phyloP scores from a whole-genome alignment of 2,329 filamentous ascomycete species.

The Rhinocladiella similis region DNA sequence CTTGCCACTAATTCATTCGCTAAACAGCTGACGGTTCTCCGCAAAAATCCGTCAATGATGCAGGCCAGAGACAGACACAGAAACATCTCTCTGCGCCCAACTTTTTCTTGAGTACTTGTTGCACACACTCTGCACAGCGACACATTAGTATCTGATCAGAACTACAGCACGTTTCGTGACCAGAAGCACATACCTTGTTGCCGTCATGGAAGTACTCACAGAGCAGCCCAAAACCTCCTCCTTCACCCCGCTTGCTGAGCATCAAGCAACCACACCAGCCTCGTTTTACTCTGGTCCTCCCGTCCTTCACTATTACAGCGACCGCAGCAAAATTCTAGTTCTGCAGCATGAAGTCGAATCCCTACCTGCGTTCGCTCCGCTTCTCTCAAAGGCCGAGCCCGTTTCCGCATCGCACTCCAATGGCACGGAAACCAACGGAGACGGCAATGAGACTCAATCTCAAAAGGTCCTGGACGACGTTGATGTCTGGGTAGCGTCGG shows the following conservation, averaged over 20 bases:
- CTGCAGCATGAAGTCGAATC: constrained; percentile 41
- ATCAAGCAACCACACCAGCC: constrained; percentile 49
- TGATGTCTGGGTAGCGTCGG: constrained; percentile 50
- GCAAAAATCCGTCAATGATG: too few relatives aligned
- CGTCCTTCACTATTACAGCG: constrained; percentile 49
- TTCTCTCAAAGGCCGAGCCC: constrained; percentile 13
- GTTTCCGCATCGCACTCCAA: constrained; percentile 12
- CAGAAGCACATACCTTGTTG: too few relatives aligned
- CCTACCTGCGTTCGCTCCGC: constrained; percentile 34
- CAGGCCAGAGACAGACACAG: too few relatives aligned
- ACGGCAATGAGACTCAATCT: not conserved
- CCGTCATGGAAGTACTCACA: constrained; percentile 45
- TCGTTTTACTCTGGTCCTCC: constrained; percentile 50
- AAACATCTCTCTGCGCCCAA: too few relatives aligned
- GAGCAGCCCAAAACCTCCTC: constrained; percentile 40
- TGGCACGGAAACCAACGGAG: constrained; percentile 23
- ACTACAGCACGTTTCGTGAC: too few relatives aligned
- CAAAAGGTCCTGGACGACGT: constrained; percentile 40
- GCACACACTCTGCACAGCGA: too few relatives aligned
- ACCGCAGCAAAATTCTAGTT: constrained; percentile 45
- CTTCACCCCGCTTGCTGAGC: constrained; percentile 45
- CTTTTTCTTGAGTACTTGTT: too few relatives aligned
- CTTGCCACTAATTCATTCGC: too few relatives aligned
- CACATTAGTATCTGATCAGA: too few relatives aligned
- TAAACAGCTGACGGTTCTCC: too few relatives aligned